Conservation (phyloP, 768 basidiomycete species). For the Lentinus brumalis region DNA sequence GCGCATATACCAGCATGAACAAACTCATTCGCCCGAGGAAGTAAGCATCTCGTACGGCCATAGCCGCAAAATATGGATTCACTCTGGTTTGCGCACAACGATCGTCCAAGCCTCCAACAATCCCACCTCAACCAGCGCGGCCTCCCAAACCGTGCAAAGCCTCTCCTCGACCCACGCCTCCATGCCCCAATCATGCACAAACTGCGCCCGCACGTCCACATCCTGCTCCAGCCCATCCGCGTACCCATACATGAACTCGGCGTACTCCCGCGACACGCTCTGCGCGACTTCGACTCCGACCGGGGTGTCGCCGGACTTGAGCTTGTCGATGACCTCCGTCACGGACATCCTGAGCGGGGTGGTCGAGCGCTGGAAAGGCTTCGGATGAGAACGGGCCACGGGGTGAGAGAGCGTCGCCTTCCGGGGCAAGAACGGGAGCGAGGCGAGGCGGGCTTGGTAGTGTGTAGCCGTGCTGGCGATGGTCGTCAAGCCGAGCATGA, state of each 20-base stretch:
- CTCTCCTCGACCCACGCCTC: conserved; percentile 28
- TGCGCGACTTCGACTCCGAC: conserved; percentile 23
- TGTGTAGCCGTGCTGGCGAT: conserved; percentile 8
- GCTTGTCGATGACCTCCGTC: conserved; percentile 14
- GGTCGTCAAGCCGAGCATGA: conserved; percentile 24
- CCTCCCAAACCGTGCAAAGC: conserved; percentile 27
- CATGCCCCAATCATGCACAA: conserved; percentile 23
- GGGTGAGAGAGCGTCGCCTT: neutral
- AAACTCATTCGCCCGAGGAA: no score
- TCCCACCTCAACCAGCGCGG: conserved; percentile 20
- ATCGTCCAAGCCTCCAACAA: conserved; percentile 27
- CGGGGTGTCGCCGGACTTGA: conserved; percentile 23
- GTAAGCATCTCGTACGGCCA: no score
- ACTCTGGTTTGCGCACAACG: conserved; percentile 15
- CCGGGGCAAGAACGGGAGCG: conserved; percentile 26
- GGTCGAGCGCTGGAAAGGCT: conserved; percentile 1
- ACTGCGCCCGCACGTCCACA: conserved; percentile 11
- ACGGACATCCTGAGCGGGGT: conserved; percentile 24
- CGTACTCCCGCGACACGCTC: conserved; percentile 28
- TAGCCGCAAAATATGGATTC: neutral
- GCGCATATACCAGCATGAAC: no score
- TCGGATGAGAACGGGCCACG: neutral
- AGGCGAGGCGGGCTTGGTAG: conserved; percentile 14
- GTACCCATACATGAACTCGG: conserved; percentile 17
- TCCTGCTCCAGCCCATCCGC: conserved; percentile 22